Evolutionary conservation across 495 filamentous ascomycete species (phyloP).

Genomic region (Cercophora samala): DNA sequence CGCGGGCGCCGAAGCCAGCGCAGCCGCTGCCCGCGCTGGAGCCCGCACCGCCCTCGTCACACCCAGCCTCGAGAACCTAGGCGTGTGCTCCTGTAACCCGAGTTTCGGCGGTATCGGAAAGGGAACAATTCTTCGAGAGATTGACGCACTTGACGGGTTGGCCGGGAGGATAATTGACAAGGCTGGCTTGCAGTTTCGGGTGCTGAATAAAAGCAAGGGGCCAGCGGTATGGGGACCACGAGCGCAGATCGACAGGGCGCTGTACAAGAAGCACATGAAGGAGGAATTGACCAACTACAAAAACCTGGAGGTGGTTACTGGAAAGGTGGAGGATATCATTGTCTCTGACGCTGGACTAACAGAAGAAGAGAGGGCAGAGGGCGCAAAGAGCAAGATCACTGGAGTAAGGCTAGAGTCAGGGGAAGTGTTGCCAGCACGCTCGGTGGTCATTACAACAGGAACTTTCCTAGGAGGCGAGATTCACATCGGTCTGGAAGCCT

Average conservation of each 20-base stretch:
- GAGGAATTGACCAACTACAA: slow-evolving; percentile 76
- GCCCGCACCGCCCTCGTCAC: slow-evolving; percentile 89
- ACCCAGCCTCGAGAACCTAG: slow-evolving; percentile 80
- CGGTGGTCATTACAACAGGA: slow-evolving; percentile 91
- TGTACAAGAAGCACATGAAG: slow-evolving; percentile 90
- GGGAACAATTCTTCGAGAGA: slow-evolving; percentile 90
- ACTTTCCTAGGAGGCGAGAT: slow-evolving; percentile 97
- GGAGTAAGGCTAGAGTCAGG: slow-evolving; percentile 88
- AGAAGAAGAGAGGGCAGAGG: slow-evolving; percentile 39
- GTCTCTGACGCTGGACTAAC: slow-evolving; percentile 24
- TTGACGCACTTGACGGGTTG: slow-evolving; percentile 92
- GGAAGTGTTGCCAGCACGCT: slow-evolving; percentile 72
- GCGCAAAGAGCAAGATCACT: slow-evolving; percentile 68
- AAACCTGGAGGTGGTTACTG: slow-evolving; percentile 74
- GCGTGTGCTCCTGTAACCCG: slow-evolving; percentile 96
- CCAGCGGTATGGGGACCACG: slow-evolving; percentile 96
- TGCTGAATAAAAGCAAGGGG: slow-evolving; percentile 84
- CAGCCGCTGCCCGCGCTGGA: slow-evolving; percentile 86
- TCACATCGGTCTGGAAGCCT: slow-evolving; percentile 83
- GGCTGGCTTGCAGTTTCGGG: slow-evolving; percentile 85
- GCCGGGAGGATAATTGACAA: slow-evolving; percentile 89
- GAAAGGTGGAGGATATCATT: slow-evolving; percentile 90
- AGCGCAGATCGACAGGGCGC: slow-evolving; percentile 88
- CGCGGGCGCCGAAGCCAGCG: slow-evolving; percentile 89
- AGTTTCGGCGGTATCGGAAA: slow-evolving; percentile 99